phyloP scores from a whole-genome alignment of 2,329 filamentous ascomycete species.

The Aspergillus brunneoviolaceus region DNA sequence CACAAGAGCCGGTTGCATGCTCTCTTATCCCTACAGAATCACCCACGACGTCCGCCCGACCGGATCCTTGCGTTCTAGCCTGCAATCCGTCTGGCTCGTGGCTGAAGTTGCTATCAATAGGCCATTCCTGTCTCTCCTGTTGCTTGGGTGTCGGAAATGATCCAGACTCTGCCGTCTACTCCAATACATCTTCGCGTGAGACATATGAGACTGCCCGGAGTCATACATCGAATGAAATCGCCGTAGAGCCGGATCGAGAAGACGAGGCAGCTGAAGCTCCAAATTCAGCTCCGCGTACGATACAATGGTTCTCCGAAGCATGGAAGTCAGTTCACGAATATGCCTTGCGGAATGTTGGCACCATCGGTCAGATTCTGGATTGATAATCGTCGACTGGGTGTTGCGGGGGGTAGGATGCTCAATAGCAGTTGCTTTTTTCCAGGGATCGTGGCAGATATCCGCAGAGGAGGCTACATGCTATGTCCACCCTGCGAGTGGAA shows the following conservation, averaged over 20 bases:
- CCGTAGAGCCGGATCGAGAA: not conserved
- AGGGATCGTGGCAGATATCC: no score
- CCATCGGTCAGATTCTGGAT: not conserved
- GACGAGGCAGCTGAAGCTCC: not conserved
- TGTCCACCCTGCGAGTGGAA: no score
- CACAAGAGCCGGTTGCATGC: not conserved
- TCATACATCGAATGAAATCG: slow-evolving; percentile 2
- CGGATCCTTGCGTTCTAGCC: not conserved
- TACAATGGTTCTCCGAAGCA: not conserved
- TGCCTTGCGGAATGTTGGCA: not conserved
- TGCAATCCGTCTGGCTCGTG: not conserved
- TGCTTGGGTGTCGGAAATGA: slow-evolving; percentile 4
- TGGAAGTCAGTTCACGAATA: not conserved
- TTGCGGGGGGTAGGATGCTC: no score
- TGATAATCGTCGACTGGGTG: not conserved
- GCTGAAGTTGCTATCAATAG: slow-evolving; percentile 4
- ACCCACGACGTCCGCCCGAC: not conserved
- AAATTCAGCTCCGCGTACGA: not conserved
- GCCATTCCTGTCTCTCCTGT: slow-evolving; percentile 10
- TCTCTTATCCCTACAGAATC: slow-evolving; percentile 13
- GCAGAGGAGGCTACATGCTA: no score
- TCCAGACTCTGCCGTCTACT: slow-evolving; percentile 5
- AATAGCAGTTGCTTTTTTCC: no score
- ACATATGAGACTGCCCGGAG: slow-evolving; percentile 18
- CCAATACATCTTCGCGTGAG: slow-evolving; percentile 14